Conservation (phyloP, 2,329 filamentous ascomycete species). For the Grosmannia huntii region DNA sequence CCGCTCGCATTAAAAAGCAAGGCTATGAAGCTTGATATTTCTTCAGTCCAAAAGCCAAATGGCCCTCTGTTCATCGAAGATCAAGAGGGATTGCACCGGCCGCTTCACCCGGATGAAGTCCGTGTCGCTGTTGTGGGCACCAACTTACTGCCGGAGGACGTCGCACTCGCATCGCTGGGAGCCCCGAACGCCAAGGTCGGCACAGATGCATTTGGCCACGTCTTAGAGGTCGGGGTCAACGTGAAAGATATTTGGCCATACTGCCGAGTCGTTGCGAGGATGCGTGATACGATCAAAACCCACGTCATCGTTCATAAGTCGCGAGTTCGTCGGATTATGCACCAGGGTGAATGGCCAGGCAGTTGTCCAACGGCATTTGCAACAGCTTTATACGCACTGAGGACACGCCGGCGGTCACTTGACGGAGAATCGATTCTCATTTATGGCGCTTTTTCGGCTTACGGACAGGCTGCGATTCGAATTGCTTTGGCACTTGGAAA, state of each 20-base stretch:
- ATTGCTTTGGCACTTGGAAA: constrained; percentile 18
- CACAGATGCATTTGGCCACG: constrained; percentile 26
- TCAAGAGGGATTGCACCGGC: background rate
- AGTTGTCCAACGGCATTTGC: constrained; percentile 25
- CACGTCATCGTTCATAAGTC: constrained; percentile 20
- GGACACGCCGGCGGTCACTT: constrained; percentile 16
- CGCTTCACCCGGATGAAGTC: constrained; percentile 22
- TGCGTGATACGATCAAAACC: constrained; percentile 23
- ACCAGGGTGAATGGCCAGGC: constrained; percentile 11
- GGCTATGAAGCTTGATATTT: constrained; percentile 11
- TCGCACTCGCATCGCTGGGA: constrained; percentile 16
- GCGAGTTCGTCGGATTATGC: constrained; percentile 20
- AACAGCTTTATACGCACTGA: constrained; percentile 30
- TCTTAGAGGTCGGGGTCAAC: constrained; percentile 21
- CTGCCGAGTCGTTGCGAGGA: constrained; percentile 29
- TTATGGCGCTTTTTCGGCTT: constrained; percentile 27
- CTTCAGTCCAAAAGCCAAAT: constrained; percentile 1
- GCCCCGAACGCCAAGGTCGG: constrained; percentile 5
- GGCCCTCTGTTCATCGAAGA: constrained; percentile 13
- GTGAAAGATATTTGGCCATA: constrained; percentile 21
- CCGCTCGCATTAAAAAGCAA: background rate
- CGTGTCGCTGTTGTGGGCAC: constrained; percentile 26
- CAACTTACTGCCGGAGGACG: constrained; percentile 23
- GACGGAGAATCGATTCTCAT: constrained; percentile 25
- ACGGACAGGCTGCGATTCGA: constrained; percentile 30